A percentile compares a stretch with the other conserved stretches of the same genome.
Evolutionary conservation across 768 basidiomycete genomes (phyloP).

Genomic region (Hortiboletus flavorubellus): DNA sequence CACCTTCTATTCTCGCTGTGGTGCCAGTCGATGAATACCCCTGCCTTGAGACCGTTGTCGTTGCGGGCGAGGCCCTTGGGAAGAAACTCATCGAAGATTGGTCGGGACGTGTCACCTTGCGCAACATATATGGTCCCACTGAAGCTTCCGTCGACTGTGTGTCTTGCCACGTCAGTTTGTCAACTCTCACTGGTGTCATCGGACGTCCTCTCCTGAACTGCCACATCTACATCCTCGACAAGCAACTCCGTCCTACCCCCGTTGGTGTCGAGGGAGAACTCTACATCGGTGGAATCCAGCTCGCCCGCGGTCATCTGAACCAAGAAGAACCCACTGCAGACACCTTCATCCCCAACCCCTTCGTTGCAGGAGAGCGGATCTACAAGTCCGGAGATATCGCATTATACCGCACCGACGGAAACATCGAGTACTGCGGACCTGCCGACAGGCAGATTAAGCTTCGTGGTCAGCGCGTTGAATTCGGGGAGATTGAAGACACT

Average conservation of each 20-base stretch:
- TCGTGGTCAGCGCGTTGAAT: constrained; percentile 33
- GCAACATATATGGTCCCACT: constrained; percentile 35
- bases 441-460: constrained; percentile 34
- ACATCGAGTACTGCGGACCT: constrained; percentile 32
- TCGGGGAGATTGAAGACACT: constrained; percentile 32
- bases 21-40: constrained; percentile 27
- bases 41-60: constrained; percentile 26
- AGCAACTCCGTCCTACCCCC: constrained; percentile 26
- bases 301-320: constrained; percentile 23
- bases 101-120: constrained; percentile 24
- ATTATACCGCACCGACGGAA: constrained; percentile 26
- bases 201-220: constrained; percentile 31
- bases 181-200: constrained; percentile 22
- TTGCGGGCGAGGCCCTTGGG: constrained; percentile 24
- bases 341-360: constrained; percentile 31
- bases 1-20: constrained; percentile 30
- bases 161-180: constrained; percentile 23
- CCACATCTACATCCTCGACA: constrained; percentile 28
- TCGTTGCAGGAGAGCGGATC: constrained; percentile 27
- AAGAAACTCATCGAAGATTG: constrained; percentile 24
- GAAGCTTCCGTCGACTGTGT: constrained; percentile 31
- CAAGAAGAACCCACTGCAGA: constrained; percentile 26
- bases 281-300: constrained; percentile 21
- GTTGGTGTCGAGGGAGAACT: constrained; percentile 29
- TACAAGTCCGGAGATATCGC: constrained; percentile 33